Conservation (phyloP, 2,329 filamentous ascomycete species). For the Sporothrix protearum region DNA sequence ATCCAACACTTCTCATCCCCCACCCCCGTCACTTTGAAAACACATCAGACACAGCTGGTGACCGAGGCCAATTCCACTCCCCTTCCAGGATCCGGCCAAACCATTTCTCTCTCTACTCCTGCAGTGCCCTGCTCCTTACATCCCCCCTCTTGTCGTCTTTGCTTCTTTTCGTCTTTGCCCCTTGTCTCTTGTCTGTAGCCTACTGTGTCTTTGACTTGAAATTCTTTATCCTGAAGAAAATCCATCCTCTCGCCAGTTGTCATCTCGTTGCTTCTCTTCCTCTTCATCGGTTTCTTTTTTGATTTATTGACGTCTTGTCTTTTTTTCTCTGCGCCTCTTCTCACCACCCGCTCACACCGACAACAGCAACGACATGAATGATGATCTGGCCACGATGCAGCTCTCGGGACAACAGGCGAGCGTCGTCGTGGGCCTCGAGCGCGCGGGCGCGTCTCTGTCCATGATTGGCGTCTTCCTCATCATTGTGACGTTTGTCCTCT, state of each 20-base stretch:
- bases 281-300: background rate
- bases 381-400: constrained; percentile 24
- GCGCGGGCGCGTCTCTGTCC: constrained; percentile 53
- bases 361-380: constrained; percentile 17
- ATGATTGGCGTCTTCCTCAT: constrained; percentile 50
- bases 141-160: background rate
- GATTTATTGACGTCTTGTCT: no score
- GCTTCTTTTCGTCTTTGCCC: background rate
- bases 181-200: background rate
- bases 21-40: constrained; percentile 2
- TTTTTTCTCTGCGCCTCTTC: background rate
- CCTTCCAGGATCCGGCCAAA: background rate
- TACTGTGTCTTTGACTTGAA: background rate
- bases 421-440: constrained; percentile 48
- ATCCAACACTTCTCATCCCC: background rate
- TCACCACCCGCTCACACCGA: background rate
- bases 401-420: constrained; percentile 40
- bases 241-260: background rate
- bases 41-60: background rate
- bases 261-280: background rate
- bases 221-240: background rate
- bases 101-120: background rate
- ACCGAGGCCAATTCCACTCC: background rate
- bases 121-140: background rate
- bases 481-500: constrained; percentile 50